Conservation (phyloP, 176 grass and related monocot species). For the Calamus simplicifolius region DNA sequence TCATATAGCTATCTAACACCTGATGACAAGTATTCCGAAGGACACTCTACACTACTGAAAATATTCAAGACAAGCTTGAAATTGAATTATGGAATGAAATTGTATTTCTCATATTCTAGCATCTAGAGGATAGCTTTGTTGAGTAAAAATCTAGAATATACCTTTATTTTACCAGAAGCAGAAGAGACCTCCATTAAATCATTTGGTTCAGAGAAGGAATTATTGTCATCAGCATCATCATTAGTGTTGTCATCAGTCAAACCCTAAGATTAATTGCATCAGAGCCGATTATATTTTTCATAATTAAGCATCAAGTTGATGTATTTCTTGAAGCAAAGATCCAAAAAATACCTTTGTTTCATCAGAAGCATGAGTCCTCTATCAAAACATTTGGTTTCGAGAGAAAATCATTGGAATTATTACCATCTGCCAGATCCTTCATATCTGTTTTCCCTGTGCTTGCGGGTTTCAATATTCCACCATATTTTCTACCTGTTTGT, state of each 20-base stretch:
- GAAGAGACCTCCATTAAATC: conserved; percentile 24
- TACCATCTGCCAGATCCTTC: conserved; percentile 4
- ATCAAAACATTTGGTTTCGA: too few relatives aligned
- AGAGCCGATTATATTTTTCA: too few relatives aligned
- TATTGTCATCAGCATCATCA: conserved; percentile 20
- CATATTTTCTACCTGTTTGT: conserved; percentile 44
- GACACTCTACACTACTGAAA: too few relatives aligned
- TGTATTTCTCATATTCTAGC: background rate
- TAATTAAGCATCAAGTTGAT: too few relatives aligned
- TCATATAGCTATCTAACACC: too few relatives aligned
- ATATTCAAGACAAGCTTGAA: too few relatives aligned
- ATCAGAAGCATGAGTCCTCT: too few relatives aligned
- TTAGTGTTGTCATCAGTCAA: background rate
- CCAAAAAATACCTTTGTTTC: too few relatives aligned
- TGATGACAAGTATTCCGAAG: too few relatives aligned
- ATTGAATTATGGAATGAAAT: background rate
- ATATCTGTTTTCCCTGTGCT: conserved; percentile 31
- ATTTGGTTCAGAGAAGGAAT: conserved; percentile 25
- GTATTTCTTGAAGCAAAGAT: too few relatives aligned
- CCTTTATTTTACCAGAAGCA: conserved; percentile 19
- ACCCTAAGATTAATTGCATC: too few relatives aligned
- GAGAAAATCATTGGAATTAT: too few relatives aligned
- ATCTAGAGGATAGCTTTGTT: conserved; percentile 2
- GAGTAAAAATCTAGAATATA: conserved; percentile 4
- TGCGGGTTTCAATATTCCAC: conserved; percentile 40